These are phyloP conservation scores for Thymus mandschuricus DNA, from an alignment of 257 asterid genomes.

Conservation along the genomic window DNA sequence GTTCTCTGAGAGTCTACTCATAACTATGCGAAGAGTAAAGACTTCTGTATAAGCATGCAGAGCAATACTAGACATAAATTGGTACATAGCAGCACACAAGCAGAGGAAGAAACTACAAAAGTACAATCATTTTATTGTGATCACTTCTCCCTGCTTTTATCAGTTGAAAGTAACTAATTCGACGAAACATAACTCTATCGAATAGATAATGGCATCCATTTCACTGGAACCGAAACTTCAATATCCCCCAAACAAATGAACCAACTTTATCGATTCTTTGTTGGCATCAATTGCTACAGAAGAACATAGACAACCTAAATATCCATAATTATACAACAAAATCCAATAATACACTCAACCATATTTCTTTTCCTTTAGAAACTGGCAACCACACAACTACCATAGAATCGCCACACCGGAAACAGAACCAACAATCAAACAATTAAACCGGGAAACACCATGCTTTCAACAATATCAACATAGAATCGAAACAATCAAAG, in stretches of 20 bases:
- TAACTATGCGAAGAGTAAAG: neutral
- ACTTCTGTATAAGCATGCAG: slow-evolving; percentile 6
- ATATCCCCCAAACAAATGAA: neutral
- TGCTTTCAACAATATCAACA: slow-evolving; percentile 20
- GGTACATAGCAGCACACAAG: neutral
- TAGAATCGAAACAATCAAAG: neutral
- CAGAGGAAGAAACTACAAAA: neutral
- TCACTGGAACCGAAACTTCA: neutral
- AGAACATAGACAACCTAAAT: neutral
- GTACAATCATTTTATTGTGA: neutral
- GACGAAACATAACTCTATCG: neutral
- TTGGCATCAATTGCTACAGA: neutral
- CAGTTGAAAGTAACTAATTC: neutral
- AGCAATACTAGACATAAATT: neutral
- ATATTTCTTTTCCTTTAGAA: neutral
- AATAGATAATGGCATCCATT: neutral
- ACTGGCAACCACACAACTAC: neutral
- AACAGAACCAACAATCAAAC: slow-evolving; percentile 1
- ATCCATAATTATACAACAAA: neutral
- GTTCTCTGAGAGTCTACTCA: neutral
- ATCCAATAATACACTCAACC: neutral
- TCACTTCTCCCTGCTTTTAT: neutral
- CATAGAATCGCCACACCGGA: neutral
- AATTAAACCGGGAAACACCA: slow-evolving; percentile 7
- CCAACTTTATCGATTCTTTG: neutral